phyloP scores from a whole-genome alignment of 108 stramenopile species.

The Nitzschia inconspicua region DNA sequence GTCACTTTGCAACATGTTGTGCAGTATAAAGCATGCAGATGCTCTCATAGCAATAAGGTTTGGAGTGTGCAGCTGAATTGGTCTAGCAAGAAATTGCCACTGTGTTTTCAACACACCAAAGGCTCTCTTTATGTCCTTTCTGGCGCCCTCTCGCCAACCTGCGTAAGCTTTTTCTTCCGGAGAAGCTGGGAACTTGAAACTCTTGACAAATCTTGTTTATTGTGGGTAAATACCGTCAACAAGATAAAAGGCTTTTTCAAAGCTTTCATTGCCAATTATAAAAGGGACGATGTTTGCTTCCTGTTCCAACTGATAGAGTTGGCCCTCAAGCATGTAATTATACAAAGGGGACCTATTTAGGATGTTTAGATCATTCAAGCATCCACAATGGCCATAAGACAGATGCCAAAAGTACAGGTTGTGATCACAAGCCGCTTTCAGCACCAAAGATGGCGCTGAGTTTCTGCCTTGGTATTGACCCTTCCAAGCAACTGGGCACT shows the following conservation, averaged over 20 bases:
- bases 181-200: conserved; percentile 3
- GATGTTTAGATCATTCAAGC: no score
- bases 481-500: conserved; percentile 10
- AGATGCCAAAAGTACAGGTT: conserved; percentile 33
- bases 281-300: conserved; percentile 9
- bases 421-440: conserved; percentile 22
- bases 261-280: conserved; percentile 1
- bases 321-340: no score
- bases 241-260: conserved; percentile 16
- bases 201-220: conserved; percentile 14
- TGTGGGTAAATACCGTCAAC: conserved; percentile 42
- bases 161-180: conserved; percentile 1
- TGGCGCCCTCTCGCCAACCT: conserved; percentile 16
- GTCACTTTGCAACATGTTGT: conserved; percentile 24
- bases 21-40: conserved; percentile 2
- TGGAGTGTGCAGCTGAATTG: background rate
- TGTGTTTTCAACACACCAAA: conserved; percentile 15
- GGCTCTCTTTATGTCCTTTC: conserved; percentile 25
- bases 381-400: conserved; percentile 21
- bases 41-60: conserved; percentile 4
- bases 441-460: conserved; percentile 2
- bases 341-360: background rate
- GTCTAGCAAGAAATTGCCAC: conserved; percentile 6
- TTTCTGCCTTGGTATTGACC: conserved; percentile 22
- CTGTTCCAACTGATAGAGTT: background rate